Percentiles rank a stretch among this genome's conserved stretches.
Evolutionary conservation across 306 rosid genomes (phyloP).

Genomic region (Dalbergia oliveri): DNA sequence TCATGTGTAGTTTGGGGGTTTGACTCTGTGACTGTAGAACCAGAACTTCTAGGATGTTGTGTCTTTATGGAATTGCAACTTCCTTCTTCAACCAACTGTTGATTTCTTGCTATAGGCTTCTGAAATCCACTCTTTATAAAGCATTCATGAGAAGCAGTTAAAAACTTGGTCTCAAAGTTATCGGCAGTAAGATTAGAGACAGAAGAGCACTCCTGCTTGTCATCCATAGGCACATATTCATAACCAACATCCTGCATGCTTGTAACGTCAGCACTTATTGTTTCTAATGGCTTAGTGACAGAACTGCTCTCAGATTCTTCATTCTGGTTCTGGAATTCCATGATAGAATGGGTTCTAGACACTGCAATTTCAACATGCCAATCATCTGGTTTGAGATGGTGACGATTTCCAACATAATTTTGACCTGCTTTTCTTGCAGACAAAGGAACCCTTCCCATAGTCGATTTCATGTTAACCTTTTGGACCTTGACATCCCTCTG

Average conservation of each 20-base stretch:
- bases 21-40: slow-evolving; percentile 70
- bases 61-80: slow-evolving; percentile 54
- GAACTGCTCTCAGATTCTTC: slow-evolving; percentile 88
- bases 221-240: slow-evolving; percentile 80
- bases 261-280: slow-evolving; percentile 67
- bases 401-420: slow-evolving; percentile 56
- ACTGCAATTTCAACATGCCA: slow-evolving; percentile 82
- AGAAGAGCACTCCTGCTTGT: slow-evolving; percentile 83
- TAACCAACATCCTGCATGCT: slow-evolving; percentile 65
- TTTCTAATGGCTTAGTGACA: slow-evolving; percentile 73
- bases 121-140: slow-evolving; percentile 49
- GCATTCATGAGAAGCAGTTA: slow-evolving; percentile 61
- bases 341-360: slow-evolving; percentile 56
- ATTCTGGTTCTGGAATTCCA: slow-evolving; percentile 59
- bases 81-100: slow-evolving; percentile 56
- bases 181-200: slow-evolving; percentile 63
- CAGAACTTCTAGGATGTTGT: slow-evolving; percentile 68
- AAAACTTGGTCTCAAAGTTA: slow-evolving; percentile 61
- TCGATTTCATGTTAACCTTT: slow-evolving; percentile 54
- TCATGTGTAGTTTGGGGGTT: slow-evolving; percentile 59
- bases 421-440: slow-evolving; percentile 63
- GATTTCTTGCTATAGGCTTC: slow-evolving; percentile 57
- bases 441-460: slow-evolving; percentile 62
- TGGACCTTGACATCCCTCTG: slow-evolving; percentile 56
- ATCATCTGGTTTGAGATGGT: slow-evolving; percentile 64